Evolutionary conservation across 2,329 filamentous ascomycete genomes (phyloP).

Genomic region (Fusarium fujikuroi): DNA sequence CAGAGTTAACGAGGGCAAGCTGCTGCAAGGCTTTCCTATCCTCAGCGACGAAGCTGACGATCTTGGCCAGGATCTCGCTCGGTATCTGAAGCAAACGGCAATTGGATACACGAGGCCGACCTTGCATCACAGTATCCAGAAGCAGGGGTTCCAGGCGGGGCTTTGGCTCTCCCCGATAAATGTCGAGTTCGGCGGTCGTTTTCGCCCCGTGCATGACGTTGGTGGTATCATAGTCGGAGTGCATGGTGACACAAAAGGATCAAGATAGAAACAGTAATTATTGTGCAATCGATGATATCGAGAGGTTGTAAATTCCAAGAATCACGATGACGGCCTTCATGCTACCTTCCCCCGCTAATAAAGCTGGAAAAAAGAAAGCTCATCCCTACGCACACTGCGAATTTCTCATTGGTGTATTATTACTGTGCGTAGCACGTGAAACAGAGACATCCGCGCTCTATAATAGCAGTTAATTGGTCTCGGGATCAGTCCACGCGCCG

Average conservation of each 20-base stretch:
- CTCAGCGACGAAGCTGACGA: slow-evolving; percentile 15
- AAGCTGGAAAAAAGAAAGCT: not conserved
- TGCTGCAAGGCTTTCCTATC: not conserved
- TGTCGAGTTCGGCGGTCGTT: not conserved
- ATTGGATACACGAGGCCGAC: not conserved
- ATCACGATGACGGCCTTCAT: not conserved
- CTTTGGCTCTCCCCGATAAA: not conserved
- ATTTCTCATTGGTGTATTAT: not conserved
- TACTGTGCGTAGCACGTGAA: not conserved
- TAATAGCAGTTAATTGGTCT: not conserved
- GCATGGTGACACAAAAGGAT: not conserved
- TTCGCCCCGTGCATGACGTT: not conserved
- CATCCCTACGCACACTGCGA: not conserved
- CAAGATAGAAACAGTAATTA: not conserved
- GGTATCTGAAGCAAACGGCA: slow-evolving; percentile 14
- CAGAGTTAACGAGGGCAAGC: slow-evolving; percentile 23
- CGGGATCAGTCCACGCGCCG: not conserved
- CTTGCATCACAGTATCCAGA: slow-evolving; percentile 7
- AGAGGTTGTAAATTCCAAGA: not conserved
- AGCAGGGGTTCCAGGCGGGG: not conserved
- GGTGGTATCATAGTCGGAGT: not conserved
- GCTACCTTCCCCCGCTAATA: not conserved
- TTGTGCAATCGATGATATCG: not conserved
- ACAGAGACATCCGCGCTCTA: not conserved
- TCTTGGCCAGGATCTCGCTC: slow-evolving; percentile 8